Conservation (phyloP, 2,329 filamentous ascomycete species). For the Diaporthe vaccinii region DNA sequence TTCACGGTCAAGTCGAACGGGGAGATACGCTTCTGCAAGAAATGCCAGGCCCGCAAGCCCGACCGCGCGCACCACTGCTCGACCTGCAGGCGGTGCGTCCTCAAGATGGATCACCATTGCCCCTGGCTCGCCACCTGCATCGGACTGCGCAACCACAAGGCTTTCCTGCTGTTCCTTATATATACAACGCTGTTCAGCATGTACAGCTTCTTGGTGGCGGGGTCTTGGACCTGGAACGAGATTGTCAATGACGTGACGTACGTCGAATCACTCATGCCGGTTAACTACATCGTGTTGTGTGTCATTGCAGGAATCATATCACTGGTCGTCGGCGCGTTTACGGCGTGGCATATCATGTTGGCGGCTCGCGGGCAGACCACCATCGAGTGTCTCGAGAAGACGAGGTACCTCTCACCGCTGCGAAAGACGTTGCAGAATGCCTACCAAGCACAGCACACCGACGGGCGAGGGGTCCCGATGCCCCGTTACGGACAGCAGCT, state of each 20-base stretch:
- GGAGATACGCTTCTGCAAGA: conserved; percentile 92
- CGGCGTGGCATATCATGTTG: conserved; percentile 89
- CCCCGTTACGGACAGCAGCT: conserved; percentile 79
- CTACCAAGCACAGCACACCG: conserved; percentile 67
- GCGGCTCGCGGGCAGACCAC: conserved; percentile 87
- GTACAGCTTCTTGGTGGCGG: conserved; percentile 82
- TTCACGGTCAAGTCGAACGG: conserved; percentile 95
- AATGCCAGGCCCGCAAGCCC: conserved; percentile 94
- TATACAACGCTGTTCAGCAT: conserved; percentile 92
- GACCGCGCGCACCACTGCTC: conserved; percentile 98
- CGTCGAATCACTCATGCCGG: conserved; percentile 82
- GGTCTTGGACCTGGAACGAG: conserved; percentile 87
- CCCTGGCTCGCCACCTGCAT: conserved; percentile 98
- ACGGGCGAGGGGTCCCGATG: conserved; percentile 62
- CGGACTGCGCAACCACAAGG: conserved; percentile 93
- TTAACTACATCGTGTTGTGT: conserved; percentile 91
- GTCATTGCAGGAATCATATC: conserved; percentile 93
- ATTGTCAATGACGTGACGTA: conserved; percentile 79
- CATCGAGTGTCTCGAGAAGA: conserved; percentile 96
- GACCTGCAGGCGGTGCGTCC: conserved; percentile 90
- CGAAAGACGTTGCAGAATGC: conserved; percentile 78
- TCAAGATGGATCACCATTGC: conserved; percentile 99
- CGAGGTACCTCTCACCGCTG: conserved; percentile 88
- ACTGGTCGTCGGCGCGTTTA: conserved; percentile 89
- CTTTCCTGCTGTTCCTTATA: conserved; percentile 91